Conservation (phyloP, 2,329 filamentous ascomycete species). For the Fusarium agapanthi region DNA sequence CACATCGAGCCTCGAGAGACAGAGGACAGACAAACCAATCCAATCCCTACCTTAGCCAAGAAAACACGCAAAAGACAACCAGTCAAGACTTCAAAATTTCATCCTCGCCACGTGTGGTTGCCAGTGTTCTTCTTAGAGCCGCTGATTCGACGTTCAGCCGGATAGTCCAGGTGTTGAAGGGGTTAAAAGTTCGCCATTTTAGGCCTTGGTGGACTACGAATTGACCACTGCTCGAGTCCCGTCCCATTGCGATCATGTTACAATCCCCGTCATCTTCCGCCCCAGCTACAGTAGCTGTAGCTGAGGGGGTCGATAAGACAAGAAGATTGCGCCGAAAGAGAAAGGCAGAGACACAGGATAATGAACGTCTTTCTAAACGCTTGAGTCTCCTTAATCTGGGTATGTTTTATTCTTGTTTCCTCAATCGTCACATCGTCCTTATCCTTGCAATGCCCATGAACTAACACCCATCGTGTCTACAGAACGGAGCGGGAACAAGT, state of each 20-base stretch:
- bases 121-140: slow-evolving; percentile 16
- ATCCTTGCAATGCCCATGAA: background rate
- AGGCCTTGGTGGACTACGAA: slow-evolving; percentile 13
- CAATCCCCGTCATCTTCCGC: slow-evolving; percentile 43
- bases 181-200: slow-evolving; percentile 29
- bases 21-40: background rate
- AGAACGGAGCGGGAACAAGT: slow-evolving; percentile 70
- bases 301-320: slow-evolving; percentile 32
- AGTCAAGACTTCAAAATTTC: slow-evolving; percentile 8
- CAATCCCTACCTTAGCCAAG: background rate
- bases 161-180: slow-evolving; percentile 23
- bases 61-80: slow-evolving; percentile 8
- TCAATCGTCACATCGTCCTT: background rate
- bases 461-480: slow-evolving; percentile 26
- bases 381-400: slow-evolving; percentile 84
- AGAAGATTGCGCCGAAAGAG: slow-evolving; percentile 57
- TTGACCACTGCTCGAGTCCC: background rate
- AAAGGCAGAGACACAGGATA: slow-evolving; percentile 67
- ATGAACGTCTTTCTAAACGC: slow-evolving; percentile 83
- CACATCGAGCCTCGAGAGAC: slow-evolving; percentile 24
- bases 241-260: slow-evolving; percentile 45
- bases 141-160: slow-evolving; percentile 19
- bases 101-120: slow-evolving; percentile 27
- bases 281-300: slow-evolving; percentile 27
- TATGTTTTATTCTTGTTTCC: slow-evolving; percentile 51